Evolutionary conservation across 2,329 filamentous ascomycete genomes (phyloP).

Genomic region (Cordyceps militaris): DNA sequence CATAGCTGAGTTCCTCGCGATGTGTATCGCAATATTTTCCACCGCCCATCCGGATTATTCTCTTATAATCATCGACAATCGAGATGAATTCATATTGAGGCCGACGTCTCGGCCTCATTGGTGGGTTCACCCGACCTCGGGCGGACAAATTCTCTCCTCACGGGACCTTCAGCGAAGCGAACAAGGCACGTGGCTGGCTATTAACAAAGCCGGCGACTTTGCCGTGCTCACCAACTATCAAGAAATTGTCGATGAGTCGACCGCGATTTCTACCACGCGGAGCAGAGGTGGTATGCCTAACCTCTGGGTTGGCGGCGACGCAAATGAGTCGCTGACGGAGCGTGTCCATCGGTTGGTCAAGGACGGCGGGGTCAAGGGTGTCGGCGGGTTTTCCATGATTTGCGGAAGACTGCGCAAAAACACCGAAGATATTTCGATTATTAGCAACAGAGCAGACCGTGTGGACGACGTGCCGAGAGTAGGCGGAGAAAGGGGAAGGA

Average conservation of each 20-base stretch:
- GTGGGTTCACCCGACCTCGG: slow-evolving; percentile 45
- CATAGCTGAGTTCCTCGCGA: slow-evolving; percentile 56
- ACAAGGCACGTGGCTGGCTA: slow-evolving; percentile 59
- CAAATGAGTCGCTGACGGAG: slow-evolving; percentile 39
- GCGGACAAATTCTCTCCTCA: slow-evolving; percentile 46
- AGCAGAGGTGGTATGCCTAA: slow-evolving; percentile 60
- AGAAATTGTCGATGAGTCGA: slow-evolving; percentile 44
- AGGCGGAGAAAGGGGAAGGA: slow-evolving; percentile 41
- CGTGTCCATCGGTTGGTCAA: slow-evolving; percentile 48
- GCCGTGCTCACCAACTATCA: slow-evolving; percentile 62
- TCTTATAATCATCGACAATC: slow-evolving; percentile 69
- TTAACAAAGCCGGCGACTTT: slow-evolving; percentile 52
- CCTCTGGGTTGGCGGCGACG: slow-evolving; percentile 48
- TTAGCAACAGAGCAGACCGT: slow-evolving; percentile 53
- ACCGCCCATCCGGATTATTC: slow-evolving; percentile 70
- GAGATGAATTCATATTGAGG: slow-evolving; percentile 64
- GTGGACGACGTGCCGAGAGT: slow-evolving; percentile 52
- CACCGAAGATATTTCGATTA: slow-evolving; percentile 48
- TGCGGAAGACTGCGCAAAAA: slow-evolving; percentile 50
- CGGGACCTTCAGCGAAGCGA: slow-evolving; percentile 56
- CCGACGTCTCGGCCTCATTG: slow-evolving; percentile 58
- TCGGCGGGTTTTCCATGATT: slow-evolving; percentile 61
- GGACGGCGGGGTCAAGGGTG: slow-evolving; percentile 47
- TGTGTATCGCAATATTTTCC: slow-evolving; percentile 74
- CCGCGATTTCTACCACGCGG: slow-evolving; percentile 28